Percentiles rank a stretch among this genome's conserved stretches.
Conservation (phyloP, 2,329 filamentous ascomycete species). For the Harringtonia lauricola region DNA sequence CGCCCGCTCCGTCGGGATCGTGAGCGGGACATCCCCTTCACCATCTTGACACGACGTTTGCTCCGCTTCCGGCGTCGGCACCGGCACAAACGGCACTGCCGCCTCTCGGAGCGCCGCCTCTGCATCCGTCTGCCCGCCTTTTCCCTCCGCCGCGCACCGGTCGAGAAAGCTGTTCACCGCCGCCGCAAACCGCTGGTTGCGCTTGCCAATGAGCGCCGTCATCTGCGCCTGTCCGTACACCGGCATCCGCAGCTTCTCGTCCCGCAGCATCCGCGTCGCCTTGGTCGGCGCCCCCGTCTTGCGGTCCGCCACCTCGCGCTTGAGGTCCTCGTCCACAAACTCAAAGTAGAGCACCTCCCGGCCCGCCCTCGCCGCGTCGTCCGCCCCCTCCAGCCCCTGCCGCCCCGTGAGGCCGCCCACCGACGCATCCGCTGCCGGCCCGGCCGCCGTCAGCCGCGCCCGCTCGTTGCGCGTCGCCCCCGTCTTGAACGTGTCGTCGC, state of each 20-base stretch:
- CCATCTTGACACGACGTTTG: no score
- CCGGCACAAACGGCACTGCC: slow-evolving; percentile 50
- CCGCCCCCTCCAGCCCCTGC: slow-evolving; percentile 24
- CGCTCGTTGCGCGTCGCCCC: slow-evolving; percentile 39
- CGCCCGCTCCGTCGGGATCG: slow-evolving; percentile 71
- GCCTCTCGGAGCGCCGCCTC: slow-evolving; percentile 46
- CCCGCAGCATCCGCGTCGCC: slow-evolving; percentile 54
- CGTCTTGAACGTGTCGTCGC: slow-evolving; percentile 53
- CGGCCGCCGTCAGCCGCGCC: slow-evolving; percentile 22
- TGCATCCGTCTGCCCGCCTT: slow-evolving; percentile 24
- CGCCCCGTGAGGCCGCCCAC: slow-evolving; percentile 44
- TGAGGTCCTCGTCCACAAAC: slow-evolving; percentile 84
- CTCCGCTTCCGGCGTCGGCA: slow-evolving; percentile 26
- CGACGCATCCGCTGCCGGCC: slow-evolving; percentile 40
- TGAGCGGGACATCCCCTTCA: no score
- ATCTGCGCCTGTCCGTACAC: slow-evolving; percentile 90
- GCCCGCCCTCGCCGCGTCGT: neutral
- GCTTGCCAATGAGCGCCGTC: slow-evolving; percentile 76
- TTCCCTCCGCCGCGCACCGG: slow-evolving; percentile 42
- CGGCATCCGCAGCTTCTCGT: slow-evolving; percentile 82
- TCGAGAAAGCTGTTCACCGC: slow-evolving; percentile 71
- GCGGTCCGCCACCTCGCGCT: slow-evolving; percentile 60
- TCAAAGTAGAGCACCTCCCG: slow-evolving; percentile 76
- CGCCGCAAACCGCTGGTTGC: slow-evolving; percentile 71
- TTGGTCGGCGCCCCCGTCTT: slow-evolving; percentile 65